Percentiles rank a stretch among this genome's conserved stretches.
These are phyloP conservation scores for Amanita subjunquillea DNA, from an alignment of 768 basidiomycete genomes.

Conservation along the genomic window DNA sequence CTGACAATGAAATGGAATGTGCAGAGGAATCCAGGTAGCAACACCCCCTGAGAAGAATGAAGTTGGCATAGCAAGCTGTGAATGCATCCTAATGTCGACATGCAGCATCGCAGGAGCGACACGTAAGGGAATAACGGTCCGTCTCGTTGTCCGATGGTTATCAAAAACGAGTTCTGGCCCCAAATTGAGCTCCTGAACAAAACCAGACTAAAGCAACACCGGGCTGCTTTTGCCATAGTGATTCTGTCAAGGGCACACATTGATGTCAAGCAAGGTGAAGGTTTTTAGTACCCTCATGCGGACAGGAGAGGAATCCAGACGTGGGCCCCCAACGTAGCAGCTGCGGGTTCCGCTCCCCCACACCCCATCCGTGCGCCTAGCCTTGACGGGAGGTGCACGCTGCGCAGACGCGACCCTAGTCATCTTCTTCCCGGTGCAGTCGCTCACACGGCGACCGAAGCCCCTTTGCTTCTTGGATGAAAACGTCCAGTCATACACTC, in stretches of 20 bases:
- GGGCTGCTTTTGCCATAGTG: background rate
- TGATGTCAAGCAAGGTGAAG: background rate
- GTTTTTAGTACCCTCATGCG: background rate
- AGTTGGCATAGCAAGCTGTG: background rate
- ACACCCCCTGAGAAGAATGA: background rate
- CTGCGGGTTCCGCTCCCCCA: background rate
- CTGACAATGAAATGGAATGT: background rate
- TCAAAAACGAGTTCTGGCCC: no score
- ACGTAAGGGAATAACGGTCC: background rate
- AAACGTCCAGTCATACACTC: slow-evolving; percentile 33
- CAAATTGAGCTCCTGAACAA: no score
- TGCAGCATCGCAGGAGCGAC: background rate
- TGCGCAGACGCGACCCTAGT: slow-evolving; percentile 23
- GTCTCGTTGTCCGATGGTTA: background rate
- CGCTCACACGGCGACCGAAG: slow-evolving; percentile 15
- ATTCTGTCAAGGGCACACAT: background rate
- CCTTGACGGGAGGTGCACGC: slow-evolving; percentile 26
- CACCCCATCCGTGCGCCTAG: slow-evolving; percentile 2
- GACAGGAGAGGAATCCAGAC: background rate
- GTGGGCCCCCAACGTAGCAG: background rate
- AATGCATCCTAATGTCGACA: background rate
- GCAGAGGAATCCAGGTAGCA: background rate
- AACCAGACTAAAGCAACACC: background rate
- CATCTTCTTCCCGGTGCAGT: slow-evolving; percentile 11
- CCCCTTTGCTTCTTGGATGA: slow-evolving; percentile 10